A percentile compares a stretch with the other conserved stretches of the same genome.
Evolutionary conservation across 2,329 filamentous ascomycete species (phyloP).

Genomic region (Aspergillus vadensis): DNA sequence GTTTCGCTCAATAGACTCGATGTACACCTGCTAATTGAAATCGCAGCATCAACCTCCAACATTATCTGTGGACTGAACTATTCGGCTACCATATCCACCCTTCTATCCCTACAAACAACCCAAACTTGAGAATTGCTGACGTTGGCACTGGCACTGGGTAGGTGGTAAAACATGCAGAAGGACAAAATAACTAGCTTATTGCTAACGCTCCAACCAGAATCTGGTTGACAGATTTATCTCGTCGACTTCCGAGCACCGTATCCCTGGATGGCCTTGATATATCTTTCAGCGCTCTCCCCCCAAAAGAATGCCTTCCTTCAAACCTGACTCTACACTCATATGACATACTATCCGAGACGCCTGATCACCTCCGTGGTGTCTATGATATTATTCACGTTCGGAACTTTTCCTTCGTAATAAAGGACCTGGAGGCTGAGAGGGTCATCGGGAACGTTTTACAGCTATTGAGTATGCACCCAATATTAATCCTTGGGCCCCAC

Average conservation of each 20-base stretch:
- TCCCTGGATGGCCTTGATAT: neutral
- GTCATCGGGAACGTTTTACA: neutral
- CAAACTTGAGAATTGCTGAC: neutral
- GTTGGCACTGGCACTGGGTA: neutral
- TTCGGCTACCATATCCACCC: neutral
- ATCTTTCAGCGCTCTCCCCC: neutral
- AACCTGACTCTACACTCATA: neutral
- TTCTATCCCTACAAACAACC: neutral
- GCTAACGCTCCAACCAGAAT: neutral
- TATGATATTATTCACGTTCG: slow-evolving; percentile 1
- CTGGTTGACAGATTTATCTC: neutral
- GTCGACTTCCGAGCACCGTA: neutral
- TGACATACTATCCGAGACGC: neutral
- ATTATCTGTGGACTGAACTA: neutral
- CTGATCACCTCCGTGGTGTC: neutral
- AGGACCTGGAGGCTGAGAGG: neutral
- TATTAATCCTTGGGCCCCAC: too few species aligned
- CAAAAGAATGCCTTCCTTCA: neutral
- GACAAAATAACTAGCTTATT: neutral
- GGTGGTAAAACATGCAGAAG: neutral
- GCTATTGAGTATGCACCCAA: neutral
- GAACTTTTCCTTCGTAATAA: neutral
- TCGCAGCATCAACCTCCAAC: neutral
- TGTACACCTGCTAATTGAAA: neutral
- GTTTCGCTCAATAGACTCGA: neutral